Evolutionary conservation across 2,329 filamentous ascomycete genomes (phyloP), one percentile per base, ranked within the genome.

Genomic region (Lachnellula suecica): DNA sequence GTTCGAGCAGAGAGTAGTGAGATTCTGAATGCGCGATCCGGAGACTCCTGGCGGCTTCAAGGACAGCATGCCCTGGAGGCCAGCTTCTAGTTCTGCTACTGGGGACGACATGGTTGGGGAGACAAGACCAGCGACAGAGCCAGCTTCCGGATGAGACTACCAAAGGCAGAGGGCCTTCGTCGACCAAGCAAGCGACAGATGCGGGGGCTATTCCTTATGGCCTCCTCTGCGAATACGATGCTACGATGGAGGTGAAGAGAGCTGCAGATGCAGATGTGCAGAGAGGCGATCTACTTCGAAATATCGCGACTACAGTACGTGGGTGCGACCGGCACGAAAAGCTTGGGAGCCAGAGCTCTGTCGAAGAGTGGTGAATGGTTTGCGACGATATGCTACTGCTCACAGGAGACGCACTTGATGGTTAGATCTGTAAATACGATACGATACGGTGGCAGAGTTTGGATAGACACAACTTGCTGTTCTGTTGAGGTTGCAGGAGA

Each of bases 31-130:
- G 74, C 94, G 93, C 62, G 90, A 91, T 63, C 91, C 92, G 58
- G 92, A 96, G 53, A 97, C 91, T 69, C 94, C 94, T 48, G 94
- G 94, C 41, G 94, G 87, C 74, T 96, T 97, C 68, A 97, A 79
- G 62, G 82, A 81, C 67, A 93, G 87, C 85, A 99, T 92, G 68
- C 89, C 92, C 77, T 94, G 90, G 69, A 99, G 83, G 73, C 89
- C 87, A 67, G 85, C 81, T 74, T 96, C 93, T 74, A 99, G 78
- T 72, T 97, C 92, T 76, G 89, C 85, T 82, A 96, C 88, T 74
- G 89, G 84, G 70, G 90, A 88, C 71, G 87, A 85, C 85, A 91
- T 90, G 72, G 70, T 53, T 52, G 49, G 37, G 52, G 41, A 37
- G 50, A 57, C 37, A 47, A 43, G 44, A 56, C 41, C 49, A 48